Conservation (phyloP, 164 flowering plant genomes). For the Magnolia changhungtana region DNA sequence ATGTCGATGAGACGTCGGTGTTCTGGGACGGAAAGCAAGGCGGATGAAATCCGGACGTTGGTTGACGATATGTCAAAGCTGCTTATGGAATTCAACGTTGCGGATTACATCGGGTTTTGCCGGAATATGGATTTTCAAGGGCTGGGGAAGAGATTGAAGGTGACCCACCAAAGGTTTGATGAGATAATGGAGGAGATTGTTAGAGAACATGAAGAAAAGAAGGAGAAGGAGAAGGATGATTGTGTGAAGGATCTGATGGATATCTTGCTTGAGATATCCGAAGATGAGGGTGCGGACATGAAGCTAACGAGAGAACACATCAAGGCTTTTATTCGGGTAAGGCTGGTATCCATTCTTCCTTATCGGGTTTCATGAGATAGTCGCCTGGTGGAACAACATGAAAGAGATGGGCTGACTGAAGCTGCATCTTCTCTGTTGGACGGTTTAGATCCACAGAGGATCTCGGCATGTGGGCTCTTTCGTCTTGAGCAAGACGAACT, state of each 20-base stretch:
- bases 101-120: slow-evolving; percentile 40
- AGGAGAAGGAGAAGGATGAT: slow-evolving; percentile 11
- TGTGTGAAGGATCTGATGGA: slow-evolving; percentile 47
- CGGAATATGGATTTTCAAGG: slow-evolving; percentile 48
- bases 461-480: no score
- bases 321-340: slow-evolving; percentile 60
- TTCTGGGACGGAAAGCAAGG: slow-evolving; percentile 29
- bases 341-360: neutral
- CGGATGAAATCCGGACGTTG: slow-evolving; percentile 24
- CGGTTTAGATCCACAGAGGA: no score
- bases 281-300: slow-evolving; percentile 39
- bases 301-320: slow-evolving; percentile 42
- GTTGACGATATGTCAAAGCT: slow-evolving; percentile 37
- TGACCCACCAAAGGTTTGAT: slow-evolving; percentile 32
- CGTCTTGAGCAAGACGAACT: no score
- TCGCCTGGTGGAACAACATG: no score
- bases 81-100: slow-evolving; percentile 38
- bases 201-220: slow-evolving; percentile 23
- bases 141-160: slow-evolving; percentile 28
- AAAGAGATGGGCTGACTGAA: no score
- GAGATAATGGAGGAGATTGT: slow-evolving; percentile 43
- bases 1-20: slow-evolving; percentile 41
- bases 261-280: slow-evolving; percentile 38
- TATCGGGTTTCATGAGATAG: no score
- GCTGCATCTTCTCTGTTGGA: no score